Base-by-base conservation (phyloP, 2,329 filamentous ascomycete species). In the Xylariales sp. region DNA sequence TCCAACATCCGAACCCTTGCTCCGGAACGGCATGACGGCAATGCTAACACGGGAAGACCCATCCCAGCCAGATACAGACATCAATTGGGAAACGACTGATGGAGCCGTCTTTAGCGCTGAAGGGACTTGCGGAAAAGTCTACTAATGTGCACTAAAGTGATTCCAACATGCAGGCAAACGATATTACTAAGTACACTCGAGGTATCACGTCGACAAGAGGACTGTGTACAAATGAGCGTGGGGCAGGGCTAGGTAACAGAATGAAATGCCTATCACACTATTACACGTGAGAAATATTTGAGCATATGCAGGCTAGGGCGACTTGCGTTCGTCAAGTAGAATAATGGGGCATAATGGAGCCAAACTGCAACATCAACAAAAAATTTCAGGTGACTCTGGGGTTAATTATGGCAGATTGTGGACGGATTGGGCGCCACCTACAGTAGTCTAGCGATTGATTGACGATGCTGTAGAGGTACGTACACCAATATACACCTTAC, bases 371-470 rank as follows among this genome's bases (percentile, higher is more conserved):
- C 50, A 60, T 62, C 41, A 55, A 64, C 53, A 59, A 48, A 60
- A 60, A 62, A 71, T 73, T 73, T 67, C 67, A 74, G 69, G 71
- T 62, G 61, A 63, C 71, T 71, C 70, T 71, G 45, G 64, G 68
- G 65, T 62, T 69, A 69, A 69, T 69, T 68, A 75, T 71, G 70
- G 62, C 72, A 70, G 69, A 65, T 74, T 74, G 63, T 64, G 62
- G 71, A 70, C 69, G 69, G 69, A 69, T 64, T 67, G 70, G 68
- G 75, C 75, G 70, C 67, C 66, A 75, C 74, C 73, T 69, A 64
- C 63, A 5, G 54, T 6, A 28, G 39, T 56, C 18, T n/a, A 56
- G 23, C 56, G 70, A 72, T 75, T 73, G 71, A 73, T 66, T 64
- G 59, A 60, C 62, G 43, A 72, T 56, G 54, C 72, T 69, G 67